Base-by-base conservation (phyloP, 345 rosid species). In the Populus davidiana region DNA sequence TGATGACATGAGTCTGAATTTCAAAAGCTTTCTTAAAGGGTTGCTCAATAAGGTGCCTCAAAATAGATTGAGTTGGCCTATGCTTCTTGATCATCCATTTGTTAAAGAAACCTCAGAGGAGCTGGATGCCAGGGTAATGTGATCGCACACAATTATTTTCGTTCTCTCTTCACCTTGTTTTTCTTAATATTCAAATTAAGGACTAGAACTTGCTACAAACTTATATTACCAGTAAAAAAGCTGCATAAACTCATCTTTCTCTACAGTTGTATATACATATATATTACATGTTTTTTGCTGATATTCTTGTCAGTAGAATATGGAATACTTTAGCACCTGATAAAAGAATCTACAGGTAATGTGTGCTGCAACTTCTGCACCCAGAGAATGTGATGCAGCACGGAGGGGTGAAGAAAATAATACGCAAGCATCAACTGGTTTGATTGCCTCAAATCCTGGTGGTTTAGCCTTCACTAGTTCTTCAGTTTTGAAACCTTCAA, bases 41-140 rank as follows among this genome's bases (percentile, higher is more conserved):
- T 88, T 96, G 89, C 99, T 96, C 69, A 90, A 91, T 77, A 96
- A 93, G 98, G 99, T 93, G 38, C 99, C 99, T 49, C 97, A 93
- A 82, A 89, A 87, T 84, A 92, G 99, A 71, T 80, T 96, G 83
- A 90, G 90, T 74, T 96, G 99, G 99, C 97, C 99, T 41, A 89
- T 89, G 71, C 98, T 96, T 76, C 98, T 91, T 76, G 94, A 93
- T 69, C 99, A 96, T 75, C 97, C 99, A 63, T 96, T 96, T 82
- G 93, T 96, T 71, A 90, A 87, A 85, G 98, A 95, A 79, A 83
- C 88, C 72, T 80, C 77, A 17, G 86, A 85, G 73, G 96, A 95
- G 75, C 33, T 83, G 75, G 94, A 91, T 79, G 87, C 87, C 77
- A 85, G 81, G 94, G 99, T 96, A 90, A 85, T 71, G 73, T 50